A percentile compares a stretch with the other conserved stretches of the same genome.
These are phyloP conservation scores for Quercus glauca DNA, from an alignment of 306 rosid genomes.

Conservation along the genomic window DNA sequence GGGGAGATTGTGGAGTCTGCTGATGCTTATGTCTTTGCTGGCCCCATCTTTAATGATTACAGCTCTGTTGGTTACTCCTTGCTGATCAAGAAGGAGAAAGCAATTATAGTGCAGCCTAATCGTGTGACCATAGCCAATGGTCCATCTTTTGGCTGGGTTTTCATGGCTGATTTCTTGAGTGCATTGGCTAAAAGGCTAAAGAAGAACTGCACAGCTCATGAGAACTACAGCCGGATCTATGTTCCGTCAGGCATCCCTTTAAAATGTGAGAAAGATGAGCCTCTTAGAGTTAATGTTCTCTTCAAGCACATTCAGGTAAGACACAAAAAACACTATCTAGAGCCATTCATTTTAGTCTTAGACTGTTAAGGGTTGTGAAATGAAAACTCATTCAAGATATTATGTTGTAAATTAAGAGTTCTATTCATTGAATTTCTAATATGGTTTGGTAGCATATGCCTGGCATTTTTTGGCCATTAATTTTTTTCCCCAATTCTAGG, in stretches of 20 bases:
- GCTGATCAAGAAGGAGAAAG: conserved; percentile 69
- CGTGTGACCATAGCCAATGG: conserved; percentile 82
- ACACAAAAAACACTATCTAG: not conserved
- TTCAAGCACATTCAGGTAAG: conserved; percentile 74
- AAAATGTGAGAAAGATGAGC: conserved; percentile 50
- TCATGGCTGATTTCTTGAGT: conserved; percentile 75
- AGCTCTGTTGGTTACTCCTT: conserved; percentile 93
- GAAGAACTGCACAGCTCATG: conserved; percentile 57
- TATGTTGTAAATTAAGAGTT: not conserved
- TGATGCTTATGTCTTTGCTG: conserved; percentile 83
- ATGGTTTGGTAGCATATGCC: not conserved
- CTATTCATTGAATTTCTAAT: not conserved
- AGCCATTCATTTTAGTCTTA: not conserved
- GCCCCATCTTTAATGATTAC: conserved; percentile 83
- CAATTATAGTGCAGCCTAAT: conserved; percentile 60
- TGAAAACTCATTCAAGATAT: not conserved
- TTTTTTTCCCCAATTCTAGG: not conserved
- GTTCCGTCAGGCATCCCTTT: conserved; percentile 68
- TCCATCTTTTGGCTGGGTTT: conserved; percentile 83
- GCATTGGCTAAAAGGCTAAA: conserved; percentile 67
- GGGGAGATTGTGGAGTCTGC: conserved; percentile 91
- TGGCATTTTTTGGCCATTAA: not conserved
- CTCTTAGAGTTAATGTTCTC: conserved; percentile 73
- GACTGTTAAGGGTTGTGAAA: not conserved
- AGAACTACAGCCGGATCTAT: conserved; percentile 66